Evolutionary conservation across 805 yeast species (phyloP), one percentile per base, ranked within the genome.

Genomic region (Alloascoidea africana): DNA sequence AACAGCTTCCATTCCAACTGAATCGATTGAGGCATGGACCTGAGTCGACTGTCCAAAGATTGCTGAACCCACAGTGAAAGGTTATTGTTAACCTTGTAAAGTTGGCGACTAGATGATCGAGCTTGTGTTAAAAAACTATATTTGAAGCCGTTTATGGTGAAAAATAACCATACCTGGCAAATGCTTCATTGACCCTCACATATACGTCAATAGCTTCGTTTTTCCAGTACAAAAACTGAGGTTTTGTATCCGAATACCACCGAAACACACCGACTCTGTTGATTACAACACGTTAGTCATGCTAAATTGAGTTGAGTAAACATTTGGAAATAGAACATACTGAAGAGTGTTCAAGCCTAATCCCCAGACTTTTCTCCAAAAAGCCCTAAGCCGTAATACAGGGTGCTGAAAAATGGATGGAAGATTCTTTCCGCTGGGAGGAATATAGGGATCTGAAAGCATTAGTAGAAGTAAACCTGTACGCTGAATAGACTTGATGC

Each of bases 151-250:
- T 11, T 11, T 23, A n/a, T n/a, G n/a, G 30, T 23, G 30, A 23
- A 23, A 11, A 23, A n/a, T n/a, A n/a, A n/a, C n/a, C 51, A n/a
- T 53, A 48, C 14, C 62, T 52, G 2, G 94, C 89, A 62, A 87
- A 87, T 2, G 85, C 76, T 49, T 76, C 74, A 58, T 87, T 85
- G n/a, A 83, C 78, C 40, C 71, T 70, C 18, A 79, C 80, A 54
- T 75, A 86, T 37, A 63, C 64, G 46, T 84, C 84, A 47, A 87
- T 74, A 4, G 94, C 94, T 18, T 67, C 68, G 56, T 85, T 89
- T 55, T 82, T 83, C 95, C 95, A 87, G 42, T 75, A 69, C 15
- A 73, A 53, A 45, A 78, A 79, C 33, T 73, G 60, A 19, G 87
- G 83, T 55, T 74, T 79, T 40, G 68, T 52, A 30, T 74, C 70